Evolutionary conservation across 805 yeast species (phyloP).

Genomic region (Brettanomyces sp.): DNA sequence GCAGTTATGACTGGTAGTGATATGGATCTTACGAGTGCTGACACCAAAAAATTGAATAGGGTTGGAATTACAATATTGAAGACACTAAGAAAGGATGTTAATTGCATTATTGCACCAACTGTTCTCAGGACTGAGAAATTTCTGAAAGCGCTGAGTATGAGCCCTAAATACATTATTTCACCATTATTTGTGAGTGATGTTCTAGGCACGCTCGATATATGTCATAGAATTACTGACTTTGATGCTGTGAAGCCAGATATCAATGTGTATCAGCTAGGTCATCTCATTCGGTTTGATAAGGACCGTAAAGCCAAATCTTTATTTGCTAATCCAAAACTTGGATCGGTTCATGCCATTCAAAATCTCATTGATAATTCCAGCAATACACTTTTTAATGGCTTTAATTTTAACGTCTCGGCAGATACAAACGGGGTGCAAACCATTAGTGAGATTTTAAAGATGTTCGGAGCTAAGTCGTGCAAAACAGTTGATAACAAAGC

Average conservation of each 20-base stretch:
- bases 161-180: constrained; percentile 41
- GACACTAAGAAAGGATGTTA: constrained; percentile 32
- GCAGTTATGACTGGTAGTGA: constrained; percentile 65
- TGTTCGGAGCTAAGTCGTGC: constrained; percentile 40
- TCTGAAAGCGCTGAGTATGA: constrained; percentile 54
- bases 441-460: constrained; percentile 44
- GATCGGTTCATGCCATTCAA: constrained; percentile 10
- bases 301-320: constrained; percentile 23
- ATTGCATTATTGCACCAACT: constrained; percentile 66
- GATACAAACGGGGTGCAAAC: constrained; percentile 52
- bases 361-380: constrained; percentile 16
- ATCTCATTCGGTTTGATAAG: constrained; percentile 24
- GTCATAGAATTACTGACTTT: constrained; percentile 17
- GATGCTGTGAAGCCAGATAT: constrained; percentile 18
- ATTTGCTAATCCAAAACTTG: constrained; percentile 18
- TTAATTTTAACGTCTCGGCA: constrained; percentile 46
- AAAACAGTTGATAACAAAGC: constrained; percentile 11
- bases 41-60: constrained; percentile 31
- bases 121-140: constrained; percentile 84
- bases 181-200: constrained; percentile 46
- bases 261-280: constrained; percentile 18
- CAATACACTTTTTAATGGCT: constrained; percentile 32
- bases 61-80: constrained; percentile 48
- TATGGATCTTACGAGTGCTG: constrained; percentile 32
- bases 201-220: constrained; percentile 25